phyloP scores from a whole-genome alignment of 306 rosid species.

The Vigna reflexopilosa region DNA sequence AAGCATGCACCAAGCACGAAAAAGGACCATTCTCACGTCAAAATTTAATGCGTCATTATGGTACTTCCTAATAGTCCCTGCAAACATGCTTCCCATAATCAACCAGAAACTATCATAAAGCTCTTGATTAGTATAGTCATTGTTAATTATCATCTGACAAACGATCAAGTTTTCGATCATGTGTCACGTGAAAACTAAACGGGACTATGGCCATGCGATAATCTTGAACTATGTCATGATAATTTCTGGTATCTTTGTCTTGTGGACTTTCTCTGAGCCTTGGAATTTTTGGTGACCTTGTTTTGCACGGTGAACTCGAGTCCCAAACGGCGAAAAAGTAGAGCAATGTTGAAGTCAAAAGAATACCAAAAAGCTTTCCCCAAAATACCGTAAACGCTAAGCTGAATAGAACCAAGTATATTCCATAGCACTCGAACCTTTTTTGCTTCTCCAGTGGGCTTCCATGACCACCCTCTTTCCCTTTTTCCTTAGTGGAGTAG shows the following conservation, averaged over 20 bases:
- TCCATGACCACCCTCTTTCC: neutral
- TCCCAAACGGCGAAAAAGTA: constrained; percentile 47
- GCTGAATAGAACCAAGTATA: constrained; percentile 60
- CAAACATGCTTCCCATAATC: constrained; percentile 47
- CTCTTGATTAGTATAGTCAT: neutral
- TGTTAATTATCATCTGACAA: neutral
- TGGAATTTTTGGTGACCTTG: constrained; percentile 34
- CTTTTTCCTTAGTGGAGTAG: constrained; percentile 22
- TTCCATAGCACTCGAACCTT: constrained; percentile 42
- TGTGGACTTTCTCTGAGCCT: constrained; percentile 40
- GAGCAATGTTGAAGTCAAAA: constrained; percentile 60
- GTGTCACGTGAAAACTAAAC: neutral
- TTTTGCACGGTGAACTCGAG: constrained; percentile 28
- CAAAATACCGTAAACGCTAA: constrained; percentile 61
- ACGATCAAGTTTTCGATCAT: neutral
- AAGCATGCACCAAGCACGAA: constrained; percentile 50
- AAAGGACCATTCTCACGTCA: constrained; percentile 45
- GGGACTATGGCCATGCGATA: neutral
- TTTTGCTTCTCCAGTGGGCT: constrained; percentile 44
- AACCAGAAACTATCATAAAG: neutral
- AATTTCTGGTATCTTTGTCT: neutral
- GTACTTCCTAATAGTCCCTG: constrained; percentile 38
- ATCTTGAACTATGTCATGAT: neutral
- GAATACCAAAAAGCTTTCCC: constrained; percentile 64
- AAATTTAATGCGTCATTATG: constrained; percentile 48